These are phyloP conservation scores for Arabidopsis thaliana DNA, from an alignment of 345 rosid species.

Conservation along the genomic window TAIR10.1 NC_003075.7:11547501-11548000, in stretches of 20 bases:
- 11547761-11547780: slow-evolving; percentile 9
- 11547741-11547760: neutral
- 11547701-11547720: too few relatives aligned
- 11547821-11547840: neutral
- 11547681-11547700: too few relatives aligned
- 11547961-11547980: neutral
- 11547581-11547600: too few relatives aligned
- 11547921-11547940: neutral
- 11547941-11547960: slow-evolving; percentile 15
- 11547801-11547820: neutral
- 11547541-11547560: too few relatives aligned
- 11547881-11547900: neutral
- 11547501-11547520: too few relatives aligned
- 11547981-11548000: slow-evolving; percentile 21
- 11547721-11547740: neutral
- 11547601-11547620: too few relatives aligned
- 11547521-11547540: too few relatives aligned
- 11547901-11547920: neutral
- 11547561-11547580: too few relatives aligned
- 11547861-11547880: neutral
- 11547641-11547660: too few relatives aligned
- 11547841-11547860: neutral
- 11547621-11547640: too few relatives aligned
- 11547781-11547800: neutral
- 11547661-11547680: too few relatives aligned